Conservation (phyloP, 208 protist species). For the Leishmania major region DNA sequence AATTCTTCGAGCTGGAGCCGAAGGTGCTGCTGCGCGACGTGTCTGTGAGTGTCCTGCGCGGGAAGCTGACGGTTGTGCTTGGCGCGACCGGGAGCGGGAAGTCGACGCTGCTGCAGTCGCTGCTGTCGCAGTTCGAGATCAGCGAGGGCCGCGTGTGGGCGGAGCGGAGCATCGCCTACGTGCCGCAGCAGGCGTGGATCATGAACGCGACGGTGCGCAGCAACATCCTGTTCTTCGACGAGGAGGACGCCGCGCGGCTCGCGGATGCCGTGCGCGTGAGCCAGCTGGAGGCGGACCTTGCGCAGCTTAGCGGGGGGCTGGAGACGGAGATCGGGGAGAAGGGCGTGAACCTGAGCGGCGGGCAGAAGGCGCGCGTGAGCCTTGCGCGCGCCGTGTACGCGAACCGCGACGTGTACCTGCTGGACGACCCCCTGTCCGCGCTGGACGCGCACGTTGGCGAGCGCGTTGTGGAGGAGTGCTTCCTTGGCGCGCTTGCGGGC, state of each 20-base stretch:
- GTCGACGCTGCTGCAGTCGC: conserved; percentile 50
- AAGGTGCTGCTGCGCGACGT: conserved; percentile 45
- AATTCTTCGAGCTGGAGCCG: conserved; percentile 41
- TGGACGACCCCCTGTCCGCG: conserved; percentile 90
- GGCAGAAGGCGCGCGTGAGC: too few species aligned
- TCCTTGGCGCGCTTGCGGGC: conserved; percentile 9
- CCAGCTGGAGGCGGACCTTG: conserved; percentile 86
- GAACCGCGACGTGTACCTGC: conserved; percentile 82
- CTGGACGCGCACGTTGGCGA: conserved; percentile 91
- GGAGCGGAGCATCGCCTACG: conserved; percentile 75
- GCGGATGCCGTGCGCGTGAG: conserved; percentile 49
- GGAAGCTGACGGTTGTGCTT: conserved; percentile 68
- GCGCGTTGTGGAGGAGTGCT: conserved; percentile 47
- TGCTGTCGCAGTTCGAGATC: background rate
- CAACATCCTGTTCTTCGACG: conserved; percentile 93
- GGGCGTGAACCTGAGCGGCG: conserved; percentile 88
- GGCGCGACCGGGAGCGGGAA: conserved; percentile 80
- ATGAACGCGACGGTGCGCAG: conserved; percentile 94
- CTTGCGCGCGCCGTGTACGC: conserved; percentile 91
- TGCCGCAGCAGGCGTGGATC: conserved; percentile 93
- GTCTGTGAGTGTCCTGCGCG: conserved; percentile 40
- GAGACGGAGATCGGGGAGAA: conserved; percentile 91
- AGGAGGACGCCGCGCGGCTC: conserved; percentile 53
- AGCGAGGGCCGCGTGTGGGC: background rate
- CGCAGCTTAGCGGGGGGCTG: conserved; percentile 80